Conservation (phyloP, 2,329 filamentous ascomycete species). For the Acephala macrosclerotiorum region DNA sequence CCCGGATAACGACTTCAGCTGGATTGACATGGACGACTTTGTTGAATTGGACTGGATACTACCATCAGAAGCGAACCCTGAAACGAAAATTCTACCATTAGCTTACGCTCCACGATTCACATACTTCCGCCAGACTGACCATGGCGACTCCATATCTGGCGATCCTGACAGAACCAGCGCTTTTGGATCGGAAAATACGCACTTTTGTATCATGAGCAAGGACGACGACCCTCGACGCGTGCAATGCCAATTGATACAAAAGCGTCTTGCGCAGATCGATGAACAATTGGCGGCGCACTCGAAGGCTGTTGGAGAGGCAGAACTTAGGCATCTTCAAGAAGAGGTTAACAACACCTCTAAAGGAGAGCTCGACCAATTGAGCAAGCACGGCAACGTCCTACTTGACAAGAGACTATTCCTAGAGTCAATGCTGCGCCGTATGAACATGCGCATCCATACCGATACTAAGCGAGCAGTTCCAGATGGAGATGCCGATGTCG, state of each 20-base stretch:
- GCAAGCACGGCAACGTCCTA: slow-evolving; percentile 61
- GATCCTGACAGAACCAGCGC: slow-evolving; percentile 84
- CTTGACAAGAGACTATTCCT: slow-evolving; percentile 65
- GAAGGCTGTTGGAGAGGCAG: slow-evolving; percentile 75
- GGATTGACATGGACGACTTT: slow-evolving; percentile 99
- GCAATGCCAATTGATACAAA: slow-evolving; percentile 84
- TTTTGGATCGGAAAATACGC: slow-evolving; percentile 92
- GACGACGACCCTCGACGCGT: slow-evolving; percentile 89
- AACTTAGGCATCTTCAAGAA: slow-evolving; percentile 67
- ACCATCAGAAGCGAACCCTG: slow-evolving; percentile 86
- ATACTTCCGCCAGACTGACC: slow-evolving; percentile 96
- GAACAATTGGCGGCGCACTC: slow-evolving; percentile 80
- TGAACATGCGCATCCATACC: slow-evolving; percentile 42
- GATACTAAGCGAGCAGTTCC: slow-evolving; percentile 37
- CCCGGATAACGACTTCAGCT: slow-evolving; percentile 91
- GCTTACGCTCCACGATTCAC: slow-evolving; percentile 94
- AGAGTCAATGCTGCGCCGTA: slow-evolving; percentile 58
- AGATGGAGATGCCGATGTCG: slow-evolving; percentile 46
- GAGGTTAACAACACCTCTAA: slow-evolving; percentile 59
- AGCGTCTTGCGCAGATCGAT: slow-evolving; percentile 79
- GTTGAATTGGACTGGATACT: slow-evolving; percentile 97
- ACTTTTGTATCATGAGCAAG: slow-evolving; percentile 93
- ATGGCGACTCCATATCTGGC: slow-evolving; percentile 79
- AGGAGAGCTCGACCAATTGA: slow-evolving; percentile 66
- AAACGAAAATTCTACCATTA: slow-evolving; percentile 92